Conservation (phyloP, 176 grass and related monocot genomes). For the Musa acuminata region DNA sequence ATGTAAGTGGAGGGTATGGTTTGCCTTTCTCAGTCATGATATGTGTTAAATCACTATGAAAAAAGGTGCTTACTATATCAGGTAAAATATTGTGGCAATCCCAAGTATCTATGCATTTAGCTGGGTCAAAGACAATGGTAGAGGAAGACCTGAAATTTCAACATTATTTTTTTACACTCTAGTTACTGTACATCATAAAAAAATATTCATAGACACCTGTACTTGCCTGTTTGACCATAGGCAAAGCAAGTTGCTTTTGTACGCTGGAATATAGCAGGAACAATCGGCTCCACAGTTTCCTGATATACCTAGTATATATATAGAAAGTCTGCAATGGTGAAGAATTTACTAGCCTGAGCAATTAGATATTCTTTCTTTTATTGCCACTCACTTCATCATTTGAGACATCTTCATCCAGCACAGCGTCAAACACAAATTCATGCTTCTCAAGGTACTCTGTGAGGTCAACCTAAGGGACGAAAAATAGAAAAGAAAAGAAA, state of each 20-base stretch:
- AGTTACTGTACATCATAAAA: background rate
- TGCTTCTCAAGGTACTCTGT: conserved; percentile 55
- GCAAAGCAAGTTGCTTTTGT: conserved; percentile 63
- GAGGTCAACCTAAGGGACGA: conserved; percentile 38
- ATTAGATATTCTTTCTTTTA: background rate
- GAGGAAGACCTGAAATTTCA: background rate
- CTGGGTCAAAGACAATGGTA: background rate
- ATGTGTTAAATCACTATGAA: no score
- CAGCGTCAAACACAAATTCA: conserved; percentile 53
- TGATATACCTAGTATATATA: conserved; percentile 31
- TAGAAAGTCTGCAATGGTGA: background rate
- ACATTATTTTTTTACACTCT: background rate
- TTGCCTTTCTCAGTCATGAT: no score
- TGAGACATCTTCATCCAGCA: conserved; percentile 45
- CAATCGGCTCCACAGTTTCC: conserved; percentile 43
- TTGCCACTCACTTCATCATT: conserved; percentile 44
- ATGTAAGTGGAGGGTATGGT: no score
- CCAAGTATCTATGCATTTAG: background rate
- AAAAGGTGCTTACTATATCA: background rate
- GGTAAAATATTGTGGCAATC: background rate
- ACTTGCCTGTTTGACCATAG: conserved; percentile 52
- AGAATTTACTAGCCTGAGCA: background rate
- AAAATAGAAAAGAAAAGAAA: background rate
- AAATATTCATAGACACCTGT: background rate
- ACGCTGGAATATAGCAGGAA: conserved; percentile 49